These are phyloP conservation scores for Pseudogymnoascus sp. DNA, from an alignment of 2,329 filamentous ascomycete genomes.

Conservation along the genomic window DNA sequence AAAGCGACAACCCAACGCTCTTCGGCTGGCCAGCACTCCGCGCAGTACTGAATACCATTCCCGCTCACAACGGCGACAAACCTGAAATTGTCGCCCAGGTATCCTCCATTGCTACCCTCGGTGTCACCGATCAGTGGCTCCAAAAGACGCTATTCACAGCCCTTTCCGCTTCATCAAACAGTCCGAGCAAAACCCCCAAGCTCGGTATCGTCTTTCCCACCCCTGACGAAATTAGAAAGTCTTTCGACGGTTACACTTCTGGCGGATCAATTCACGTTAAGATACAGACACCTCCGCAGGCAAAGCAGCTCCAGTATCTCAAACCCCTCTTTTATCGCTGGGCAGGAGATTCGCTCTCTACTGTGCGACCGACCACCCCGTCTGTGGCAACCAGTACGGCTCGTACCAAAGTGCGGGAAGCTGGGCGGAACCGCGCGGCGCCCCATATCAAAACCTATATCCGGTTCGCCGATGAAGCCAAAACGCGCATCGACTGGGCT, in stretches of 20 bases:
- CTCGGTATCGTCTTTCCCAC: constrained; percentile 78
- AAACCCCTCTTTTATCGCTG: constrained; percentile 67
- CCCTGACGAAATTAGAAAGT: constrained; percentile 65
- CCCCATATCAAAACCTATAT: constrained; percentile 90
- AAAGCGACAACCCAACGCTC: constrained; percentile 41
- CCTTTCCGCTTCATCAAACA: constrained; percentile 27
- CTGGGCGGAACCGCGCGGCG: constrained; percentile 60
- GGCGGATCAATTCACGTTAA: constrained; percentile 79
- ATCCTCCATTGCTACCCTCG: constrained; percentile 76
- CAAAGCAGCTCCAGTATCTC: constrained; percentile 67
- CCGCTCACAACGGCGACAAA: constrained; percentile 31
- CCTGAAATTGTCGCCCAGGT: constrained; percentile 55
- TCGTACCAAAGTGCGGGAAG: constrained; percentile 33
- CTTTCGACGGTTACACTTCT: constrained; percentile 69
- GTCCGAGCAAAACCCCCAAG: constrained; percentile 32
- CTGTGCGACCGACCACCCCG: not conserved
- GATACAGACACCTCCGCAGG: constrained; percentile 59
- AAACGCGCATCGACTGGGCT: constrained; percentile 66
- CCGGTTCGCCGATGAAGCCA: constrained; percentile 41
- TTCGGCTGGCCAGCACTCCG: constrained; percentile 72
- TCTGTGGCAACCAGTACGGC: constrained; percentile 8
- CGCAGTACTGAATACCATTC: constrained; percentile 49
- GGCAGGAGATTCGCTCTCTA: constrained; percentile 48
- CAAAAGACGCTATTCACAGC: constrained; percentile 53
- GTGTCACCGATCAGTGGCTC: constrained; percentile 64